Conservation (phyloP, 495 filamentous ascomycete species). For the Sordaria brevicollis region DNA sequence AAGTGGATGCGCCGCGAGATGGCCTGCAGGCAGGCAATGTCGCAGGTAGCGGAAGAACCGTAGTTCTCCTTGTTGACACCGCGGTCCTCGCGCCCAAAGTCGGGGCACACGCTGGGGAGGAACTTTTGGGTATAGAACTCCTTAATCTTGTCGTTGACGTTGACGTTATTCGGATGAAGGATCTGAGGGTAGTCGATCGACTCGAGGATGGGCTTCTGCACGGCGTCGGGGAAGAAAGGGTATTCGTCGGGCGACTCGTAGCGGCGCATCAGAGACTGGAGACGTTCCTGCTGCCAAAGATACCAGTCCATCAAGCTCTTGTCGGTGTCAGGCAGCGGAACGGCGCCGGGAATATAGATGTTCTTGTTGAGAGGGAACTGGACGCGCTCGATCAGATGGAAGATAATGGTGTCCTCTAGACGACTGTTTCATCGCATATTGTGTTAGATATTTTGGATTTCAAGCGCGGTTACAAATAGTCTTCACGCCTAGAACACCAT, state of each 20-base stretch:
- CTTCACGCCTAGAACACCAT: not conserved
- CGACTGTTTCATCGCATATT: conserved; percentile 47
- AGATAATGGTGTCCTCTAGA: conserved; percentile 96
- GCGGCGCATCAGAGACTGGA: conserved; percentile 91
- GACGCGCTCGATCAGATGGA: conserved; percentile 94
- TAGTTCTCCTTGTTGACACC: conserved; percentile 91
- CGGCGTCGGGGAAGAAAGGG: conserved; percentile 82
- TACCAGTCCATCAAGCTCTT: conserved; percentile 92
- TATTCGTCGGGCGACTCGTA: conserved; percentile 97
- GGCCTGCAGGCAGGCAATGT: conserved; percentile 85
- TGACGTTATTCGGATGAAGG: conserved; percentile 85
- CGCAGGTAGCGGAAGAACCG: conserved; percentile 81
- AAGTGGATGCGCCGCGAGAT: conserved; percentile 91
- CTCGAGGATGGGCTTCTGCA: conserved; percentile 72
- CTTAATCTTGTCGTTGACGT: conserved; percentile 84
- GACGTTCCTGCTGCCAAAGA: conserved; percentile 73
- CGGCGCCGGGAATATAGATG: conserved; percentile 75
- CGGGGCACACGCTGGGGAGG: conserved; percentile 69
- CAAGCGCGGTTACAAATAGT: not conserved
- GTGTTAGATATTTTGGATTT: not conserved
- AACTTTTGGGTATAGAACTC: conserved; percentile 70
- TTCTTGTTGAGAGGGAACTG: conserved; percentile 90
- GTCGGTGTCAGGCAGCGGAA: conserved; percentile 57
- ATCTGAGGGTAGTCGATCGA: conserved; percentile 86
- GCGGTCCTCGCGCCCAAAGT: conserved; percentile 60